Conservation (phyloP, 2,329 filamentous ascomycete genomes). For the Aspergillus sp. region DNA sequence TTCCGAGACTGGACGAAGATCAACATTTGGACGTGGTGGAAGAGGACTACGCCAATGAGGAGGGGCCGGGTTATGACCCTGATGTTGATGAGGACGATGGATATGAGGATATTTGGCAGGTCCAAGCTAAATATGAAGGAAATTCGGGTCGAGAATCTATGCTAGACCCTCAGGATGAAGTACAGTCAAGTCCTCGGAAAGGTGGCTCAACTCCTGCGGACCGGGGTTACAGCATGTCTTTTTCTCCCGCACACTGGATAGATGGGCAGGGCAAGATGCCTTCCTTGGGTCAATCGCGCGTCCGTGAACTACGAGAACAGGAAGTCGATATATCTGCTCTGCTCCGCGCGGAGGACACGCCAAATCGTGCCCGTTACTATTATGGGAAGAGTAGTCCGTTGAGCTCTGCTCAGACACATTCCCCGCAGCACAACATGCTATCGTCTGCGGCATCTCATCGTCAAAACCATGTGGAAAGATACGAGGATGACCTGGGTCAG, state of each 20-base stretch:
- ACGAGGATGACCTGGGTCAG: background rate
- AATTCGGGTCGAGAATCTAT: constrained; percentile 22
- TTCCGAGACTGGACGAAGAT: background rate
- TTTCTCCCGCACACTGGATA: constrained; percentile 32
- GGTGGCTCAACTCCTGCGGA: constrained; percentile 25
- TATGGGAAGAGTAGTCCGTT: constrained; percentile 14
- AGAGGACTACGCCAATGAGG: background rate
- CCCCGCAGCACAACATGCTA: background rate
- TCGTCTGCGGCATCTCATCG: constrained; percentile 14
- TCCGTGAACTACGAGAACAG: constrained; percentile 34
- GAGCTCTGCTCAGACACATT: background rate
- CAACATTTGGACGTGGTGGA: background rate
- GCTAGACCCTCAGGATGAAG: constrained; percentile 20
- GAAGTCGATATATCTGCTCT: constrained; percentile 36
- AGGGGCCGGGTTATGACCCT: background rate
- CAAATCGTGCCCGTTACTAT: constrained; percentile 38
- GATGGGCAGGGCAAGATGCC: constrained; percentile 27
- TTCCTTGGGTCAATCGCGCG: constrained; percentile 32
- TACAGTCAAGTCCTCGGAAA: constrained; percentile 34
- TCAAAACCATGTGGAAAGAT: constrained; percentile 7
- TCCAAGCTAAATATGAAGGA: constrained; percentile 42
- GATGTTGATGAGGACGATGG: constrained; percentile 28
- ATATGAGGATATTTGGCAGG: constrained; percentile 50
- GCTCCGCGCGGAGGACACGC: constrained; percentile 34
- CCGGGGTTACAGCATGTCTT: constrained; percentile 21